Evolutionary conservation across 2,329 filamentous ascomycete species (phyloP).

Genomic region (Cytospora piceae): DNA sequence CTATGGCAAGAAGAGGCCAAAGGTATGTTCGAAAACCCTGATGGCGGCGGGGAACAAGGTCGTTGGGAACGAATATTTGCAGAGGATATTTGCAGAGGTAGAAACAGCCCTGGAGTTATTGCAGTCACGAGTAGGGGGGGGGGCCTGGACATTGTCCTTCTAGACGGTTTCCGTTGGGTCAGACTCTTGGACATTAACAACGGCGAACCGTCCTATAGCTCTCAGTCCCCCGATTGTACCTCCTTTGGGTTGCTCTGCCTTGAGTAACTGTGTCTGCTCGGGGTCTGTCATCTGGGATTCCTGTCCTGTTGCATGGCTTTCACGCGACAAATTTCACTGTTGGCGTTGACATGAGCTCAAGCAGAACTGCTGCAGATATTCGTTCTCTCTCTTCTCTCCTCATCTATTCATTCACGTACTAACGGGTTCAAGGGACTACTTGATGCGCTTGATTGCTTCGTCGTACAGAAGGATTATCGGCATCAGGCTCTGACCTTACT

Average conservation of each 20-base stretch:
- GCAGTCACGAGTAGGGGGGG: neutral
- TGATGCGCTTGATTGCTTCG: constrained; percentile 64
- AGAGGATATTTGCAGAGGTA: neutral
- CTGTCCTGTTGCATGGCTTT: neutral
- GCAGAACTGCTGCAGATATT: neutral
- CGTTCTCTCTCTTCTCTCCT: neutral
- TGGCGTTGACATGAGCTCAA: neutral
- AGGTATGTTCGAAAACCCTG: constrained; percentile 38
- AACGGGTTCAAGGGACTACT: constrained; percentile 61
- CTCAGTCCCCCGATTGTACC: neutral
- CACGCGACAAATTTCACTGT: neutral
- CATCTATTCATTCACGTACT: constrained; percentile 32
- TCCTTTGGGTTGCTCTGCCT: neutral
- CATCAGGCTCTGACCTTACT: constrained; percentile 68
- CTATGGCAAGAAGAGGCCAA: constrained; percentile 72
- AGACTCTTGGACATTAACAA: neutral
- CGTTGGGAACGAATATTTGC: neutral
- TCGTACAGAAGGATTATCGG: constrained; percentile 67
- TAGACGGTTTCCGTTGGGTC: neutral
- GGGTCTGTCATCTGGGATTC: neutral
- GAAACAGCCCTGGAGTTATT: neutral
- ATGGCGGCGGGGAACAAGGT: neutral
- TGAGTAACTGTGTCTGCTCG: neutral
- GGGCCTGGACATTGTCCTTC: no score
- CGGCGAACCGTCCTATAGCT: neutral